Conservation (phyloP, 176 grass and related monocot species). For the Pontederia paniculata region DNA sequence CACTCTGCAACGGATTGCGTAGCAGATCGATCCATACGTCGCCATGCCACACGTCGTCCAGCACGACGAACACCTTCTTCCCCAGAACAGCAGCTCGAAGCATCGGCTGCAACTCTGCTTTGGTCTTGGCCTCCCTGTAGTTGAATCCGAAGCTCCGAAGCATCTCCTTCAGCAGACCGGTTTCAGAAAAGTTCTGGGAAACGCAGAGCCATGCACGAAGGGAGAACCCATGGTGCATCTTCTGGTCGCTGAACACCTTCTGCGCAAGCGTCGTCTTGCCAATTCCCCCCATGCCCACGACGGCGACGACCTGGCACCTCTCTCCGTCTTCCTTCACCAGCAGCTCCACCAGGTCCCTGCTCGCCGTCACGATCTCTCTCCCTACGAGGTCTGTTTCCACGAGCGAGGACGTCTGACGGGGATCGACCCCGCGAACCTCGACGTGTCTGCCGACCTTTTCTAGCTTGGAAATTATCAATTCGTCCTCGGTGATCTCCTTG, state of each 20-base stretch:
- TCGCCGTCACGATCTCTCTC: conserved; percentile 29
- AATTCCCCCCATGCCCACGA: conserved; percentile 48
- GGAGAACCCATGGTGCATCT: conserved; percentile 45
- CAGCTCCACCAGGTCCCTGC: conserved; percentile 40
- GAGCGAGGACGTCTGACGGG: conserved; percentile 9
- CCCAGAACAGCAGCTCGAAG: conserved; percentile 34
- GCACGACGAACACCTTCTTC: conserved; percentile 50
- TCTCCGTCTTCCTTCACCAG: conserved; percentile 61
- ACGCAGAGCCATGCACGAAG: conserved; percentile 50
- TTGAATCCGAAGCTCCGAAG: conserved; percentile 27
- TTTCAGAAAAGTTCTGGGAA: conserved; percentile 38
- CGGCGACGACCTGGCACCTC: conserved; percentile 51
- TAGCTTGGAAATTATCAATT: neutral
- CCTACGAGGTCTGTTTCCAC: conserved; percentile 23
- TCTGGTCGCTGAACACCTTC: conserved; percentile 48
- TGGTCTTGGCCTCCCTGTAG: conserved; percentile 22
- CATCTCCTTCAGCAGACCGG: conserved; percentile 47
- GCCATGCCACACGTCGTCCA: conserved; percentile 55
- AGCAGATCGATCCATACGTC: conserved; percentile 55
- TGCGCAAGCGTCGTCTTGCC: conserved; percentile 72
- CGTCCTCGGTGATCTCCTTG: conserved; percentile 37
- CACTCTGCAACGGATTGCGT: conserved; percentile 42
- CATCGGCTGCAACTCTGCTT: conserved; percentile 33
- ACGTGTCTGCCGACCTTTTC: neutral
- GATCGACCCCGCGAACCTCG: neutral